Conservation (phyloP, 768 basidiomycete genomes). For the Cyathus striatus region DNA sequence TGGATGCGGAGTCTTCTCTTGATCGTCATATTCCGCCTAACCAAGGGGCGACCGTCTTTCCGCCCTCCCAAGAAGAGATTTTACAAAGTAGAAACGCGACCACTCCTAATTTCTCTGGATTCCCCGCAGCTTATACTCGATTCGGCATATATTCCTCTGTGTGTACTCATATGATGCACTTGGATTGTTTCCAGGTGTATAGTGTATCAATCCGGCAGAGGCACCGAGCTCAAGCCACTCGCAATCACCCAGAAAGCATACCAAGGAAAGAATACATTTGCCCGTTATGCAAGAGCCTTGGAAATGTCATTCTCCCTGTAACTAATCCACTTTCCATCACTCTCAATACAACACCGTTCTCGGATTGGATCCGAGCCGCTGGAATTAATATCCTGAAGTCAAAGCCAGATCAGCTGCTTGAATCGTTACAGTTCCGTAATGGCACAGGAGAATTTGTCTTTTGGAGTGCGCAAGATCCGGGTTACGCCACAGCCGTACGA, state of each 20-base stretch:
- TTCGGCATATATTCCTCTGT: slow-evolving; percentile 86
- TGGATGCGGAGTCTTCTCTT: slow-evolving; percentile 58
- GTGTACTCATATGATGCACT: slow-evolving; percentile 97
- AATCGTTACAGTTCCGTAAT: slow-evolving; percentile 68
- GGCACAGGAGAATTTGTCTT: slow-evolving; percentile 88
- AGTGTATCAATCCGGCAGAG: slow-evolving; percentile 82
- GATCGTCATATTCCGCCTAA: slow-evolving; percentile 58
- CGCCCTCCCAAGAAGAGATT: slow-evolving; percentile 44
- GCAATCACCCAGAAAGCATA: slow-evolving; percentile 95
- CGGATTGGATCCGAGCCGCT: slow-evolving; percentile 87
- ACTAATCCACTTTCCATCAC: slow-evolving; percentile 41
- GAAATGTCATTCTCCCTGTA: slow-evolving; percentile 90
- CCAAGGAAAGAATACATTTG: slow-evolving; percentile 93
- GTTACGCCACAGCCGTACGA: slow-evolving; percentile 53
- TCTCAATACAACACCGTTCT: slow-evolving; percentile 59
- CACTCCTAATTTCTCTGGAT: slow-evolving; percentile 64
- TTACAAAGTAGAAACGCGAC: slow-evolving; percentile 37
- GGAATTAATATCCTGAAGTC: slow-evolving; percentile 88
- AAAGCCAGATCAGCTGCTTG: slow-evolving; percentile 66
- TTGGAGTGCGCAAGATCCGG: slow-evolving; percentile 80
- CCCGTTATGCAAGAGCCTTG: slow-evolving; percentile 93
- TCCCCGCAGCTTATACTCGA: slow-evolving; percentile 63
- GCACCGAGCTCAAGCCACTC: slow-evolving; percentile 81
- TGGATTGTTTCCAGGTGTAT: slow-evolving; percentile 91
- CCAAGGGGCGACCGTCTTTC: slow-evolving; percentile 31